Base-by-base conservation (phyloP, 208 protist genomes). In the Acanthamoeba lenticulata region DNA sequence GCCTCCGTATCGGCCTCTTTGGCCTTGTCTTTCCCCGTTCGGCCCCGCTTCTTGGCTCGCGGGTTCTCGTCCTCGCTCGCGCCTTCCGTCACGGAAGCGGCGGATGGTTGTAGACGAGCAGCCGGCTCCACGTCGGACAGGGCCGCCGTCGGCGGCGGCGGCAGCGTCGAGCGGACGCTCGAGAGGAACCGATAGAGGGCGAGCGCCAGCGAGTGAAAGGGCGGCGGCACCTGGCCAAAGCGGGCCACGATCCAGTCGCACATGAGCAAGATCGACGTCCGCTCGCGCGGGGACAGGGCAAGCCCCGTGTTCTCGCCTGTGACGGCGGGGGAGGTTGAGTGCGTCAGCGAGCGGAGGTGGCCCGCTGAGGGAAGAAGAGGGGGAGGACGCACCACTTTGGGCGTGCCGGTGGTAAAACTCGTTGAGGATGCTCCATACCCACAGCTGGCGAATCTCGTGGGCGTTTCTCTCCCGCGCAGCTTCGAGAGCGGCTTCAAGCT, bases 391-490 rank as follows among this genome's bases (percentile, higher is more conserved):
- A 86, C 77, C 77, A 29, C 38, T 86, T 21, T 57, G 7, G 45
- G 77, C 77, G 29, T 86, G 45, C 2, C 32, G 40, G 4, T 38
- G n/a, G 42, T 83, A 83, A n/a, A 83, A 83, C 34, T 83, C 72
- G 42, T 83, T 83, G 40, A 83, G 42, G 72, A 83, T 49, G 38
- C 72, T 83, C 72, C 72, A 83, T 15, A 83, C 72, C 72, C 72
- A 83, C 42, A 86, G 45, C 44, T 86, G 77, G 29, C 40, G 45
- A 9, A 86, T 86, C 77, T 86, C 77, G 77, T 86, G 77, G n/a
- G 15, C 77, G 21, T 86, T 86, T 27, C 44, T n/a, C 29, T 38
- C 44, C 21, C n/a, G 0, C 7, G 77, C 77, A 13, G 77, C 27
- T 15, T 57, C 44, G 42, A 86, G 44, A 24, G 38, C 27, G 11